Evolutionary conservation across 306 rosid genomes (phyloP).

Genomic region (Pyrus communis): DNA sequence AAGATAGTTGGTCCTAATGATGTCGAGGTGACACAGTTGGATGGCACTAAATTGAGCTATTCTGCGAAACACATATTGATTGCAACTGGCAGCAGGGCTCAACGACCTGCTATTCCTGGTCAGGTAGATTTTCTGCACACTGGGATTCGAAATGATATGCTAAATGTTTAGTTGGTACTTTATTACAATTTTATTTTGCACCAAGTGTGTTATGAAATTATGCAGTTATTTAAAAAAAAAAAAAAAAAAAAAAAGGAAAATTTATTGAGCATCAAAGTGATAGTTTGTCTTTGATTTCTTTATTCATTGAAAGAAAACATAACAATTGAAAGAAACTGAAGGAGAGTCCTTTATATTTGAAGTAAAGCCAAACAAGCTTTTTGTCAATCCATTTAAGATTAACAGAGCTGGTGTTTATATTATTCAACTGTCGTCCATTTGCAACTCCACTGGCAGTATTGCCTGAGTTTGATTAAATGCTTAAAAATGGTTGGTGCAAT

Average conservation of each 20-base stretch:
- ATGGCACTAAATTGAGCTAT: slow-evolving; percentile 87
- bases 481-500: not conserved
- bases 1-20: slow-evolving; percentile 80
- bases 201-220: not conserved
- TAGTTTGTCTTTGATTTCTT: not conserved
- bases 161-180: not conserved
- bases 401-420: not conserved
- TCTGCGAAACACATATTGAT: slow-evolving; percentile 86
- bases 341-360: not conserved
- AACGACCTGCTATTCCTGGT: slow-evolving; percentile 71
- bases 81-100: slow-evolving; percentile 95
- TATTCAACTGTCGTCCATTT: not conserved
- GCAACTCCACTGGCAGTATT: not conserved
- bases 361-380: not conserved
- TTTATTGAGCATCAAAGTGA: not conserved
- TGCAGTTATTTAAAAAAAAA: not conserved
- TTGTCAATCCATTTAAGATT: not conserved
- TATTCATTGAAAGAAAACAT: not conserved
- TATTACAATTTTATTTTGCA: no score
- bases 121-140: slow-evolving; percentile 44
- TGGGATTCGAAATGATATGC: not conserved
- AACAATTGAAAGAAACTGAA: not conserved
- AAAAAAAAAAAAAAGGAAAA: not conserved
- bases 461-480: not conserved
- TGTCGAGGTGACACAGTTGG: slow-evolving; percentile 93